Evolutionary conservation across 2,329 filamentous ascomycete species (phyloP), one percentile per base, ranked within the genome.

Genomic region (Hymenoscyphus salicellus): DNA sequence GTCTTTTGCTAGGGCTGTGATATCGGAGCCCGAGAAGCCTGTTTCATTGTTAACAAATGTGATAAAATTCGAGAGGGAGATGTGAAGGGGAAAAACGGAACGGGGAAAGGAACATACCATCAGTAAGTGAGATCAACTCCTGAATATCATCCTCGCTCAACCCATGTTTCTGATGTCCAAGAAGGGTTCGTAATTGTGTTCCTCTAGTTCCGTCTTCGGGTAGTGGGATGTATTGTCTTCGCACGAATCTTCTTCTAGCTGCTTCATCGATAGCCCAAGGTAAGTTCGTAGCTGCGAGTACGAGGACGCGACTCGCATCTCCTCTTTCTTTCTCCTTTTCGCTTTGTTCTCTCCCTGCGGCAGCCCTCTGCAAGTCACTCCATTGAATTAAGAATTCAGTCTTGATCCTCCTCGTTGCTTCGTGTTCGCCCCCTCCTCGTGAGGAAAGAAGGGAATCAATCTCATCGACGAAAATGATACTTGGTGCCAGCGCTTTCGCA

Each of bases 201-300:
- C 87, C 88, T 63, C 95, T 84, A 0, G 96, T 96, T 69, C 89
- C 86, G 11, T 88, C 85, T 75, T 98, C 95, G 0, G 95, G 95
- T 10, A 99, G 79, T 0, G 95, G 94, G 66, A 99, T 99, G 75
- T 99, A 99, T 77, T 98, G 95, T 65, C 95, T 85, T 68, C 95
- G 83, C 16, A 97, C 94, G 75, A 99, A 99, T 60, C 95, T 84
- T 63, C 95, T 83, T 64, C 95, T 84, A 0, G 95, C 95, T 28
- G 95, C 95, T 77, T 98, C 95, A 72, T 99, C 95, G 71, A 99
- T 98, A 38, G 93, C 93, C 95, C 95, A 99, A 0, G 95, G 95
- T 65, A 98, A 77, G 75, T 99, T 99, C 0, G 95, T 99, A 23
- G 95, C 95, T 0, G 95, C 95, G 41, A 99, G 84, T 0, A 99